Evolutionary conservation across 768 basidiomycete genomes (phyloP).

Genomic region (Mycena galopus): DNA sequence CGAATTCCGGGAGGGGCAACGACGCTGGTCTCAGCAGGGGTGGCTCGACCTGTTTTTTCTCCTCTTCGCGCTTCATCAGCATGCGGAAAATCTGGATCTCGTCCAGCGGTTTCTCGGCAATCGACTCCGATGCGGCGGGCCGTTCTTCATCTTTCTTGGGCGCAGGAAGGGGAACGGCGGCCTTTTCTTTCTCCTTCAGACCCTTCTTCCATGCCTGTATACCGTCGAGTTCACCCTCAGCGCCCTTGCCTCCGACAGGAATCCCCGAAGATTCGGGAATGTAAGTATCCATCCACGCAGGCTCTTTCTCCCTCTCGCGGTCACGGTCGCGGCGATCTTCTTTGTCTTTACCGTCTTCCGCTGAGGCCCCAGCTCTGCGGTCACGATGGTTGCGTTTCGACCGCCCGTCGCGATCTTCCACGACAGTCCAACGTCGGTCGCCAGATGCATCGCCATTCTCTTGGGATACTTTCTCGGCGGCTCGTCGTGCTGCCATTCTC

Average conservation of each 20-base stretch:
- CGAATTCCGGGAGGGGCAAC: conserved; percentile 23
- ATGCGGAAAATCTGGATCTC: conserved; percentile 89
- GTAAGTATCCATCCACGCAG: conserved; percentile 94
- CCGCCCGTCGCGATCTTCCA: conserved; percentile 79
- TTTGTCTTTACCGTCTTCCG: conserved; percentile 62
- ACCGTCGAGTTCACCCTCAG: conserved; percentile 80
- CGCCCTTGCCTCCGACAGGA: conserved; percentile 66
- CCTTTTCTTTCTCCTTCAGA: conserved; percentile 77
- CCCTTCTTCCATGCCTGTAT: conserved; percentile 92
- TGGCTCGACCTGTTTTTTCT: conserved; percentile 54
- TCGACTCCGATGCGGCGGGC: conserved; percentile 35
- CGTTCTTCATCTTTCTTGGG: conserved; percentile 32
- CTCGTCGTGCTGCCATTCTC: conserved; percentile 72
- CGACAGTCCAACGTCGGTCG: conserved; percentile 69
- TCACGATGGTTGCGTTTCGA: conserved; percentile 74
- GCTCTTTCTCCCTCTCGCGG: conserved; percentile 84
- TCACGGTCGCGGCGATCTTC: conserved; percentile 66
- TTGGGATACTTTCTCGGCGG: conserved; percentile 55
- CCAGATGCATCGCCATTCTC: conserved; percentile 58
- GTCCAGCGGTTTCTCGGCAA: conserved; percentile 65
- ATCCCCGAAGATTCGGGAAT: conserved; percentile 76
- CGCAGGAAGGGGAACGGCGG: not conserved
- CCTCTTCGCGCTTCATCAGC: conserved; percentile 85
- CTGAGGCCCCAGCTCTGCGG: conserved; percentile 55
- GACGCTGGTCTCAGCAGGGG: conserved; percentile 24